Conservation (phyloP, 179 eudicot species). For the Drosera spatulata region DNA sequence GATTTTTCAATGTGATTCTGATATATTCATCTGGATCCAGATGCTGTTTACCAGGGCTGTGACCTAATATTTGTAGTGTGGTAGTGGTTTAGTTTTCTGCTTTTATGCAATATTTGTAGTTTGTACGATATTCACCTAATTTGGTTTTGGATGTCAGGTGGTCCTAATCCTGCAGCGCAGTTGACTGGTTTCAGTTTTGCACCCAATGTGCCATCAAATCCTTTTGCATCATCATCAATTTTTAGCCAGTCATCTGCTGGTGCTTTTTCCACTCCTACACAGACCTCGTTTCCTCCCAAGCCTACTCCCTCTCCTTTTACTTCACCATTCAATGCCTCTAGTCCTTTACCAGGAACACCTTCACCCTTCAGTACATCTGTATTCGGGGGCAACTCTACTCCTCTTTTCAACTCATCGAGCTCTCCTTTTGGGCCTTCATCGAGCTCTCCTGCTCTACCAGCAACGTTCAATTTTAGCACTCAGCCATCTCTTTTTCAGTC, state of each 20-base stretch:
- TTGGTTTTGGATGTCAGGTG: conserved; percentile 38
- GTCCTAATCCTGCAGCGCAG: conserved; percentile 83
- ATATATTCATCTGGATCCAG: no score
- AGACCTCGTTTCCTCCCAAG: conserved; percentile 66
- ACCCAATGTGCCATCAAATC: conserved; percentile 37
- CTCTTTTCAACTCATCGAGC: no score
- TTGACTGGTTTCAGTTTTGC: conserved; percentile 41
- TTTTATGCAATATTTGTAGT: no score
- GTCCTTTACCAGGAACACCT: conserved; percentile 44
- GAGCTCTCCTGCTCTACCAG: no score
- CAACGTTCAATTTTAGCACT: conserved; percentile 7
- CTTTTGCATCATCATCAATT: conserved; percentile 39
- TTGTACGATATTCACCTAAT: neutral
- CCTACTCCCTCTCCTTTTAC: conserved; percentile 63
- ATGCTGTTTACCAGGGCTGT: no score
- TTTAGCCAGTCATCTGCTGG: conserved; percentile 64
- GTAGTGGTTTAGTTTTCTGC: no score
- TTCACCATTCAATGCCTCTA: conserved; percentile 42
- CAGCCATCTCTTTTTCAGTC: conserved; percentile 80
- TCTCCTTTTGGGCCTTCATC: no score
- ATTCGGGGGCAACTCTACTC: conserved; percentile 28
- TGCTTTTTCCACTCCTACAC: conserved; percentile 55
- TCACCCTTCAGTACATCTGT: conserved; percentile 53
- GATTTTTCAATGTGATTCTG: no score
- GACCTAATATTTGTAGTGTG: no score